These are phyloP conservation scores for Epithemia pelagica DNA, from an alignment of 108 stramenopile species.

Conservation along the genomic window DNA sequence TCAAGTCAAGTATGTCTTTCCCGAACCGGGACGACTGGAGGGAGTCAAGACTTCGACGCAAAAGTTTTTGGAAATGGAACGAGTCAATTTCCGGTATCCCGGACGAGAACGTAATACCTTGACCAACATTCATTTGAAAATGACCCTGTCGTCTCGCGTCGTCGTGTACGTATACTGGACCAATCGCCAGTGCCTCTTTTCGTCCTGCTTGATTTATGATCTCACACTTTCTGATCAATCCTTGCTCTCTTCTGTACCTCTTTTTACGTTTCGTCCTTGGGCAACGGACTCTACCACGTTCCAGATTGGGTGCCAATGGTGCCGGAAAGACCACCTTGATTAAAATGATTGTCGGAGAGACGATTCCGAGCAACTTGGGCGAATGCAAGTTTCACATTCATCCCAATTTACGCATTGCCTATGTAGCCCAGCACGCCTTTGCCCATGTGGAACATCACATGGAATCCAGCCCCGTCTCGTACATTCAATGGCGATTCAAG, in stretches of 20 bases:
- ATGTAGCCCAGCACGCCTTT: slow-evolving; percentile 95
- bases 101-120: slow-evolving; percentile 60
- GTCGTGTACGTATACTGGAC: slow-evolving; percentile 46
- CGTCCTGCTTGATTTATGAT: too few species aligned
- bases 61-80: slow-evolving; percentile 91
- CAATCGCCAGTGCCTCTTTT: too few species aligned
- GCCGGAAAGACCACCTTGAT: slow-evolving; percentile 80
- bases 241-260: too few species aligned
- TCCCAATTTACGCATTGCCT: slow-evolving; percentile 63
- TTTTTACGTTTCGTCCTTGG: too few species aligned
- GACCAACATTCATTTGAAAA: slow-evolving; percentile 69
- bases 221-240: too few species aligned
- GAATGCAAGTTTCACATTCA: slow-evolving; percentile 79
- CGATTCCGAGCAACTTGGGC: slow-evolving; percentile 68
- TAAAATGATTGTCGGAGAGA: slow-evolving; percentile 91
- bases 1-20: slow-evolving; percentile 76
- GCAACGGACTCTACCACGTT: too few species aligned
- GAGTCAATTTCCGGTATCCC: slow-evolving; percentile 85
- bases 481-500: slow-evolving; percentile 97
- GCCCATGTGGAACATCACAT: slow-evolving; percentile 94
- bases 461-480: slow-evolving; percentile 82
- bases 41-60: slow-evolving; percentile 94
- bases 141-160: slow-evolving; percentile 84
- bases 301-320: slow-evolving; percentile 28
- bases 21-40: slow-evolving; percentile 87